Evolutionary conservation across 2,329 filamentous ascomycete genomes (phyloP).

Genomic region (Colletotrichum aenigma): DNA sequence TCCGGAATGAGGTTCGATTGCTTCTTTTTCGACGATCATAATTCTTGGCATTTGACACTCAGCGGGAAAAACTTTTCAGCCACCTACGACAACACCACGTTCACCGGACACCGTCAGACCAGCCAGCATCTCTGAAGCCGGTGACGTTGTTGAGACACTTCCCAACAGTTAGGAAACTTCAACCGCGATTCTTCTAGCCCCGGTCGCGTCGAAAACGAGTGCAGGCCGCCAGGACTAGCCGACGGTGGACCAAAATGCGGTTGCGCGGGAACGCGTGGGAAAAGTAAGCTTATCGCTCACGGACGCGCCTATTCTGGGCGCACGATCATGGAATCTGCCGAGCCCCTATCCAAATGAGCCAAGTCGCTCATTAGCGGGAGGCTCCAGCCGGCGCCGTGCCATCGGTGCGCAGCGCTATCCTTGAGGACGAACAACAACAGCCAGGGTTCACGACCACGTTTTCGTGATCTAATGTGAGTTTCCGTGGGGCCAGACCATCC

Average conservation of each 20-base stretch:
- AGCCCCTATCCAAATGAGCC: neutral
- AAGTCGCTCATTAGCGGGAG: constrained; percentile 4
- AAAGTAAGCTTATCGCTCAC: neutral
- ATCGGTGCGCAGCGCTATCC: constrained; percentile 9
- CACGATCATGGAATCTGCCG: neutral
- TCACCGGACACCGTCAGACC: neutral
- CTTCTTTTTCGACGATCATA: neutral
- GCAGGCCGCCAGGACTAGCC: neutral
- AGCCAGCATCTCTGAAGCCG: neutral
- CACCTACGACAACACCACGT: neutral
- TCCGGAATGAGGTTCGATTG: neutral
- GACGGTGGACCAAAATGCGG: neutral
- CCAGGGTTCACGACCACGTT: neutral
- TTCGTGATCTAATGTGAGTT: neutral
- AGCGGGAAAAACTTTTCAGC: neutral
- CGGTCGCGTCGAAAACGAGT: neutral
- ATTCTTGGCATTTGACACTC: neutral
- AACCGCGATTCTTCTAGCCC: neutral
- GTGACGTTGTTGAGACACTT: neutral
- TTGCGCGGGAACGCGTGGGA: constrained; percentile 1
- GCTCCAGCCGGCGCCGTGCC: constrained; percentile 4
- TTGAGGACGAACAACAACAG: neutral
- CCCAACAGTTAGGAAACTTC: neutral
- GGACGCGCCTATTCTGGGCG: neutral
- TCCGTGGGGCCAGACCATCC: neutral